Evolutionary conservation across 768 basidiomycete genomes (phyloP), one percentile per base, ranked within the genome.

Genomic region (Boletus subcaerulescens): DNA sequence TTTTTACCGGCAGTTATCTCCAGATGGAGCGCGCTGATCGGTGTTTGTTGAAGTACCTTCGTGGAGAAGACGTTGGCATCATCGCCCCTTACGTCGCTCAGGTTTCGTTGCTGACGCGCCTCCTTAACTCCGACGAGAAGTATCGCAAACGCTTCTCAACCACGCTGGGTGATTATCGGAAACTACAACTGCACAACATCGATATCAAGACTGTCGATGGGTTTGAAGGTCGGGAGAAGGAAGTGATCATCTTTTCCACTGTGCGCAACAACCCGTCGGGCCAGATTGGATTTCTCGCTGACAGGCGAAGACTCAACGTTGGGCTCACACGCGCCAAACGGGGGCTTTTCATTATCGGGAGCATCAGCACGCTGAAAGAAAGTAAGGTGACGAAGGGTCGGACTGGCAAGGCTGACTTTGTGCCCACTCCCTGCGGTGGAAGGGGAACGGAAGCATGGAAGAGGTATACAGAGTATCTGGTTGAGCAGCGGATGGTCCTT

Each of bases 141-240:
- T 80, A 83, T 48, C 70, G 71, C 40, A 68, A 68, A 47, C 82
- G 85, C 0, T 88, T 93, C 66, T 68, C 71, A 38, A 65, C 70
- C 7, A 77, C 82, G 0, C 76, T 95, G 22, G 93, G 92, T 20
- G 71, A 78, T 14, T 78, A 78, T 44, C 84, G 91, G 24, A 83
- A 78, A 18, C 74, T 80, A 72, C 85, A 94, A 59, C 69, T 92
- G 8, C 65, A 73, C 0, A 68, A 80, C 49, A 79, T 97, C 48
- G 93, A 96, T 70, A 81, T 96, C 63, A 91, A 90, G 74, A 96
- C 93, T 0, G 93, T 97, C 14, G 93, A 97, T 62, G 93, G 93
- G 18, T 97, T 95, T 68, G 92, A 97, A 70, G 93, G 93, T 13
- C 80, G 92, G 43, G 92, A 97, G 74, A 96, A 96, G 73, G 88